Evolutionary conservation across 202 grass and related monocot species (phyloP), one percentile per base, ranked within the genome.

Genomic region (Zoysia matrella): DNA sequence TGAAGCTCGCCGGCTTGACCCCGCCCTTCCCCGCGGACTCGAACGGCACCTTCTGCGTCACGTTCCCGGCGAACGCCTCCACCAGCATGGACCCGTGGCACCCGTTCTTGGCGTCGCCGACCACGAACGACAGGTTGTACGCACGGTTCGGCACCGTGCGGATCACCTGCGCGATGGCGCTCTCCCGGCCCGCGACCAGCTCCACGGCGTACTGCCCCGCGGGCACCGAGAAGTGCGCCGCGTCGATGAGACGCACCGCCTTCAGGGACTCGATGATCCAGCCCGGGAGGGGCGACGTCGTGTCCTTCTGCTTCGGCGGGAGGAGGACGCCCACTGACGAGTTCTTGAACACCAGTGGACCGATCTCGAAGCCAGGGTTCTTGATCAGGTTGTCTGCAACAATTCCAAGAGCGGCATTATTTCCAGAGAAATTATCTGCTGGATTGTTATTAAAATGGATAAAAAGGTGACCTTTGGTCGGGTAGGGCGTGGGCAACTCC

Each of bases 201-300:
- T 36, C 30, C 30, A 36, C 30, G 30, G 30, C 30, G 30, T 36
- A 36, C 30, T 36, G 30, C 30, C 30, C 30, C 30, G 30, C 30
- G 30, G 30, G 30, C 30, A 36, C 30, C 30, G 30, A 36, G 30
- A 36, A 36, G 30, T 36, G 30, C 30, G 30, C 30, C 30, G 30
- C 30, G 30, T 36, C 30, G 30, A 36, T 36, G 30, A 36, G 30
- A 36, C 30, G 30, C 30, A 36, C 30, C 30, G 30, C 30, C 53
- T 98, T 98, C 1, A 98, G 95, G 10, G 95, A 98, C 76, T 98
- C 95, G 83, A 98, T 95, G 82, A 98, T 98, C 95, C 95, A 98
- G 0, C 95, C 95, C 0, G 95, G 95, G 0, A 98, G 92, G 13
- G 95, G 95, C 12, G 95, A 98, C 11, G 89, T 93, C 13, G 22